phyloP scores from a whole-genome alignment of 257 asterid species.

The Coffea canephora region DNA sequence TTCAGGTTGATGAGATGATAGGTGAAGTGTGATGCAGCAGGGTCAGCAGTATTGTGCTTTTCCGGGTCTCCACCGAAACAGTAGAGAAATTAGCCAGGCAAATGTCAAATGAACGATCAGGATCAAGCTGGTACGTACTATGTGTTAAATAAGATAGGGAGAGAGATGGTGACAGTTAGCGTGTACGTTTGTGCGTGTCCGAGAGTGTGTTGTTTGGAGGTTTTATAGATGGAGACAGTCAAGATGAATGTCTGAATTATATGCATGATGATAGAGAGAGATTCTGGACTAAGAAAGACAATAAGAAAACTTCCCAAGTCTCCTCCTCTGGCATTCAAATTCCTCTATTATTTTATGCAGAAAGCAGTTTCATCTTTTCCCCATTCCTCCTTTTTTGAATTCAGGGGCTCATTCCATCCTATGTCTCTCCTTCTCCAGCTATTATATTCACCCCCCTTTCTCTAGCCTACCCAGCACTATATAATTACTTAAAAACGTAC shows the following conservation, averaged over 20 bases:
- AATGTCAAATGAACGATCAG: constrained; percentile 14
- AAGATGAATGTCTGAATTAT: constrained; percentile 20
- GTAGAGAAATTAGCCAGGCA: not conserved
- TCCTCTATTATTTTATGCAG: constrained; percentile 29
- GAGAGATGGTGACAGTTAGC: constrained; percentile 14
- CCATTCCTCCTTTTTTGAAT: constrained; percentile 33
- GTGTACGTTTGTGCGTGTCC: constrained; percentile 7
- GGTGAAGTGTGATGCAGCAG: not conserved
- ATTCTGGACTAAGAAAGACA: constrained; percentile 45
- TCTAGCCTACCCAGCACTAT: constrained; percentile 4
- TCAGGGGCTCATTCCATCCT: constrained; percentile 27
- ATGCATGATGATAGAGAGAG: constrained; percentile 15
- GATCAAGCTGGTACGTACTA: constrained; percentile 5
- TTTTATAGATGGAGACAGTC: constrained; percentile 14
- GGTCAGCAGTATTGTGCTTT: not conserved
- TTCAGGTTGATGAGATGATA: not conserved
- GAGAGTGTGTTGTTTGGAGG: constrained; percentile 16
- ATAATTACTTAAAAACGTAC: not conserved
- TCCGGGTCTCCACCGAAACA: not conserved
- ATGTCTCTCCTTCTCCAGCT: constrained; percentile 42
- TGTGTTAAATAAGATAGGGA: not conserved
- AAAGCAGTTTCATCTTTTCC: constrained; percentile 27
- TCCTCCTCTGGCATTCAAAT: constrained; percentile 35
- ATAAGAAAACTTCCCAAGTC: constrained; percentile 35
- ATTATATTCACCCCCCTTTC: constrained; percentile 22